phyloP scores from a whole-genome alignment of 495 filamentous ascomycete species.

The Penicillium parvum region DNA sequence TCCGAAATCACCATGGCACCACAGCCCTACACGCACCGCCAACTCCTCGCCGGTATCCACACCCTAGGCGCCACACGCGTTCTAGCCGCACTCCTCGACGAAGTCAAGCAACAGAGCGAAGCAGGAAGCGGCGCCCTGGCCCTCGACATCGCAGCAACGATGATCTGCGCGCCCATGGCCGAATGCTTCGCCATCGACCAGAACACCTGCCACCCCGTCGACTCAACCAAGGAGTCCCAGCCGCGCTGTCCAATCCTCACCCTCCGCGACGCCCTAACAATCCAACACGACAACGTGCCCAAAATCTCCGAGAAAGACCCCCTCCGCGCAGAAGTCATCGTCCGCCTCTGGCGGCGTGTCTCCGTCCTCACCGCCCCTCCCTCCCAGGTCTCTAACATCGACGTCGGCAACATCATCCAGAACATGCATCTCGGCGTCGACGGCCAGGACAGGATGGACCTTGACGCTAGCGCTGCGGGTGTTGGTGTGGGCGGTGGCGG shows the following conservation, averaged over 20 bases:
- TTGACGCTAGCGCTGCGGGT: conserved; percentile 21
- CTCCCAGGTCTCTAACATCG: conserved; percentile 37
- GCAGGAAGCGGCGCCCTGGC: conserved; percentile 55
- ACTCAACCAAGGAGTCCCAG: conserved; percentile 36
- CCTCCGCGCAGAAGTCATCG: conserved; percentile 61
- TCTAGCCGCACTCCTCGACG: conserved; percentile 60
- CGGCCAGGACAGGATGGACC: conserved; percentile 32
- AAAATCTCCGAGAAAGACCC: conserved; percentile 58
- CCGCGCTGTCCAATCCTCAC: conserved; percentile 43
- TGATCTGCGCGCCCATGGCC: conserved; percentile 68
- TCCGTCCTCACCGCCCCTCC: conserved; percentile 52
- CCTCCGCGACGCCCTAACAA: conserved; percentile 68
- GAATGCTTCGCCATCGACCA: conserved; percentile 45
- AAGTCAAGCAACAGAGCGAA: conserved; percentile 56
- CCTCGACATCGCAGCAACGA: conserved; percentile 67
- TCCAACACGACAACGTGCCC: conserved; percentile 58
- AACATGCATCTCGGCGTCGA: conserved; percentile 39
- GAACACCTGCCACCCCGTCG: conserved; percentile 34
- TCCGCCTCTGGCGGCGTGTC: conserved; percentile 71
- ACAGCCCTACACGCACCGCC: conserved; percentile 74
- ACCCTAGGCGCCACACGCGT: conserved; percentile 65
- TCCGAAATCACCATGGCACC: conserved; percentile 62
- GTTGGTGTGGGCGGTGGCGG: conserved; percentile 16
- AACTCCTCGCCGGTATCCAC: conserved; percentile 60
- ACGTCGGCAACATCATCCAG: conserved; percentile 40